These are phyloP conservation scores for Puccinellia tenuiflora DNA, from an alignment of 176 grass and related monocot species.

Conservation along the genomic window DNA sequence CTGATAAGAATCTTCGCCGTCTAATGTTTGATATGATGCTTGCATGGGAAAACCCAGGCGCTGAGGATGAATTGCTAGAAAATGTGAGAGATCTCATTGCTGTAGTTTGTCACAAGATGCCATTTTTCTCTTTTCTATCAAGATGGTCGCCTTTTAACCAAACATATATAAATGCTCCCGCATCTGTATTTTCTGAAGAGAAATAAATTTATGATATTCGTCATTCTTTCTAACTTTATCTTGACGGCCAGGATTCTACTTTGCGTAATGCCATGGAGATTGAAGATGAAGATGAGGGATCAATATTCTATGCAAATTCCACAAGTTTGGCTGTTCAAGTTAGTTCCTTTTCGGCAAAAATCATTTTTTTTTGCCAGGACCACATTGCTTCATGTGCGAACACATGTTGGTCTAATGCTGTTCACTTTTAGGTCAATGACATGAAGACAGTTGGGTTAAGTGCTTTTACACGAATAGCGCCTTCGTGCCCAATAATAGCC, in stretches of 20 bases:
- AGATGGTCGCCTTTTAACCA: neutral
- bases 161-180: neutral
- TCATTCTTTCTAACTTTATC: slow-evolving; percentile 7
- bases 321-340: slow-evolving; percentile 82
- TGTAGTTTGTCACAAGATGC: slow-evolving; percentile 9
- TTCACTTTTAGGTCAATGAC: slow-evolving; percentile 68
- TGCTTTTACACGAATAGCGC: slow-evolving; percentile 4
- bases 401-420: slow-evolving; percentile 16
- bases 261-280: slow-evolving; percentile 26
- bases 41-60: slow-evolving; percentile 64
- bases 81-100: slow-evolving; percentile 50
- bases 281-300: slow-evolving; percentile 72
- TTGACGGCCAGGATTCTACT: slow-evolving; percentile 31
- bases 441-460: slow-evolving; percentile 28
- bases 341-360: slow-evolving; percentile 7
- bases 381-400: neutral
- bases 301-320: slow-evolving; percentile 83
- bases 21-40: slow-evolving; percentile 95
- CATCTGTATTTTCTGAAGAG: slow-evolving; percentile 10
- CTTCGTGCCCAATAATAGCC: slow-evolving; percentile 72
- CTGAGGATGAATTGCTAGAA: slow-evolving; percentile 31
- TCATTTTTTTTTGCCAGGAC: neutral
- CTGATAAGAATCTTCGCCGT: slow-evolving; percentile 61
- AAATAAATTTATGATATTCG: neutral
- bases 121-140: neutral